Evolutionary conservation across 2,329 filamentous ascomycete species (phyloP).

Genomic region (Talaromyces albobiverticillius): DNA sequence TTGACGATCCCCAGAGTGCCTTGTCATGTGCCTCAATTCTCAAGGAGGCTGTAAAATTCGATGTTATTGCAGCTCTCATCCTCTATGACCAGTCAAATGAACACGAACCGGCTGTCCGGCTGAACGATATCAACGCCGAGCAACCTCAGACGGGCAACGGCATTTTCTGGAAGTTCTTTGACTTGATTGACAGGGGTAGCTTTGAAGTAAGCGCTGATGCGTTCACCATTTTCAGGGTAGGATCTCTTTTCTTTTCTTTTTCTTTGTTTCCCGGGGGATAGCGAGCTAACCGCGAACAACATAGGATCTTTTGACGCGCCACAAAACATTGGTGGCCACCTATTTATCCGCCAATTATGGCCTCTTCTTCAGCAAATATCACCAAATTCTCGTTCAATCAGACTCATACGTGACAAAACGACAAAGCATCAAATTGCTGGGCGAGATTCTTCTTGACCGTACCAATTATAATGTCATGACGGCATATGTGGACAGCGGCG

Average conservation of each 20-base stretch:
- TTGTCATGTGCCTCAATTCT: constrained; percentile 88
- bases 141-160: constrained; percentile 73
- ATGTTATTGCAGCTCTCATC: constrained; percentile 85
- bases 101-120: constrained; percentile 70
- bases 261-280: neutral
- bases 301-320: constrained; percentile 87
- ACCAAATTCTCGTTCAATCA: constrained; percentile 80
- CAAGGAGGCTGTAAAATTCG: constrained; percentile 84
- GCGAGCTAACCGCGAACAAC: constrained; percentile 14
- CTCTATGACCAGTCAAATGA: constrained; percentile 84
- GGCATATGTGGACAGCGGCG: constrained; percentile 87
- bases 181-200: constrained; percentile 93
- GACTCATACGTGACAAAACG: constrained; percentile 97
- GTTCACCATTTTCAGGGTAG: constrained; percentile 92
- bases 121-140: constrained; percentile 74
- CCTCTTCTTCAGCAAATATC: constrained; percentile 88
- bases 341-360: constrained; percentile 90
- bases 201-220: constrained; percentile 97
- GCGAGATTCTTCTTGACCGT: constrained; percentile 88
- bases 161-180: constrained; percentile 95
- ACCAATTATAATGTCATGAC: constrained; percentile 99
- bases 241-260: constrained; percentile 21
- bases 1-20: constrained; percentile 84
- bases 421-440: constrained; percentile 94
- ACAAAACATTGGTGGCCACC: constrained; percentile 84